phyloP scores from a whole-genome alignment of 2,329 filamentous ascomycete species.

The Paracoccidioides brasiliensis region DNA sequence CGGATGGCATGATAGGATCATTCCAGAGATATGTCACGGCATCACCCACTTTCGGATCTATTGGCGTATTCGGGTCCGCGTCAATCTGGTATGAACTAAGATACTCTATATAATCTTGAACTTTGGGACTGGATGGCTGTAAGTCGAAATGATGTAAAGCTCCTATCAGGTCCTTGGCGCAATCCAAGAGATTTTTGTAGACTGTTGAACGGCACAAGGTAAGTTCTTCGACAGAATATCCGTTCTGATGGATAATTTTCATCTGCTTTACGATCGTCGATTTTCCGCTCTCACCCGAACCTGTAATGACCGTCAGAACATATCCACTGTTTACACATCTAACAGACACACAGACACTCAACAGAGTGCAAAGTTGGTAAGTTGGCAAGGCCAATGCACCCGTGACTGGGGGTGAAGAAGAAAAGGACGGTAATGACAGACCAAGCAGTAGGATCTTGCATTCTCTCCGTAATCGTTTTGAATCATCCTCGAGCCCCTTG shows the following conservation, averaged over 20 bases:
- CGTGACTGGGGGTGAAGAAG: background rate
- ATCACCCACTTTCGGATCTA: conserved; percentile 67
- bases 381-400: conserved; percentile 7
- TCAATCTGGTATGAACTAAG: conserved; percentile 81
- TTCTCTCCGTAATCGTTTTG: conserved; percentile 81
- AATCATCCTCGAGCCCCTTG: conserved; percentile 85
- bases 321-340: too few species aligned
- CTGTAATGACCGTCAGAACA: conserved; percentile 36
- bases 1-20: conserved; percentile 65
- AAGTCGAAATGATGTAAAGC: conserved; percentile 90
- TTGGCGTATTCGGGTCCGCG: conserved; percentile 71
- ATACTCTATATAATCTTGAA: conserved; percentile 63
- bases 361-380: background rate
- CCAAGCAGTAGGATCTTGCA: conserved; percentile 96
- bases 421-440: conserved; percentile 36
- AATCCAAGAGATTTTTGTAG: conserved; percentile 96
- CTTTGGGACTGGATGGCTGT: conserved; percentile 57
- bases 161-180: conserved; percentile 80
- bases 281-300: conserved; percentile 96
- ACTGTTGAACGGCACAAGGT: conserved; percentile 90
- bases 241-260: conserved; percentile 99
- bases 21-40: conserved; percentile 83
- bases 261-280: conserved; percentile 99
- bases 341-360: conserved; percentile 6
- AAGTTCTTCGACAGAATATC: conserved; percentile 87